Percentiles rank a stretch among this genome's conserved stretches.
Conservation (phyloP, 208 protist genomes). For the Wallacemonas sp. region DNA sequence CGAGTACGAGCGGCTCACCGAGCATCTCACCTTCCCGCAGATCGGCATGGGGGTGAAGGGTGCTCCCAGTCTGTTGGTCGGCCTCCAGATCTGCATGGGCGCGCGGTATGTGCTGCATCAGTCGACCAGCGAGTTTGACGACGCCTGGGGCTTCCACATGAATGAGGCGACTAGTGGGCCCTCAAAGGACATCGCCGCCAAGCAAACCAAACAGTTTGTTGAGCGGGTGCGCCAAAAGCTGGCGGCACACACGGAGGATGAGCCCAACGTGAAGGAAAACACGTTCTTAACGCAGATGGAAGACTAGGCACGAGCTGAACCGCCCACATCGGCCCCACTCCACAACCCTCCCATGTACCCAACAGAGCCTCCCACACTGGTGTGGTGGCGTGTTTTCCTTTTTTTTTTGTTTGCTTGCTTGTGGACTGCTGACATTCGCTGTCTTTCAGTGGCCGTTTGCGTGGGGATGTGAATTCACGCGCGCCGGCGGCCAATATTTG, state of each 20-base stretch:
- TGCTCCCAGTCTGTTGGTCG: conserved; percentile 52
- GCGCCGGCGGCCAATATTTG: too few species aligned
- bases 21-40: conserved; percentile 58
- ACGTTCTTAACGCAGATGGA: conserved; percentile 8
- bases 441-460: too few species aligned
- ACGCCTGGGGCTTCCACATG: conserved; percentile 82
- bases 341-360: too few species aligned
- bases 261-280: not conserved
- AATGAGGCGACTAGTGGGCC: conserved; percentile 26
- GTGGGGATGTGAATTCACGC: too few species aligned
- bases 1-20: conserved; percentile 51
- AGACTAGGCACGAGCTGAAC: too few species aligned
- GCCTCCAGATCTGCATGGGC: conserved; percentile 83
- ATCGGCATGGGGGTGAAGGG: conserved; percentile 72
- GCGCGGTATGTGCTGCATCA: conserved; percentile 75
- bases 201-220: not conserved
- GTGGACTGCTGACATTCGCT: too few species aligned
- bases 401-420: conserved; percentile 5
- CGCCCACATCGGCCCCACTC: too few species aligned
- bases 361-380: not conserved
- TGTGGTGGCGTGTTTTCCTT: not conserved
- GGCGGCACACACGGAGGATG: not conserved
- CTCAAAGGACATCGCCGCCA: not conserved
- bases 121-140: conserved; percentile 52
- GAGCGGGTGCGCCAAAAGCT: conserved; percentile 4